phyloP scores from a whole-genome alignment of 31 red algal genomes.

The Pterothamnion heteromorphum region DNA sequence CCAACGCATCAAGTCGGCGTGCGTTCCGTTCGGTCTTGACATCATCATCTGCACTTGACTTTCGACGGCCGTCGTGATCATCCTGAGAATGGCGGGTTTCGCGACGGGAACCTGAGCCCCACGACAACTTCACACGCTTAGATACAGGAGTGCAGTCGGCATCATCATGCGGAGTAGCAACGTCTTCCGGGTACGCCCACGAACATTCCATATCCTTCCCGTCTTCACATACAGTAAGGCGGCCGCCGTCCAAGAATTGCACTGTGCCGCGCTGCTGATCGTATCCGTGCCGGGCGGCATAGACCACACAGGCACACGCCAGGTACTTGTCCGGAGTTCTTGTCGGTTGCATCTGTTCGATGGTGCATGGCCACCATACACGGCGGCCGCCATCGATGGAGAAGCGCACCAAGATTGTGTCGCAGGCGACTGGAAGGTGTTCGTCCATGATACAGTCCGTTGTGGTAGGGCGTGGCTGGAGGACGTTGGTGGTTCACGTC shows the following conservation, averaged over 20 bases:
- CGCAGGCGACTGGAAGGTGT: not conserved
- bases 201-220: not conserved
- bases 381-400: not conserved
- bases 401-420: not conserved
- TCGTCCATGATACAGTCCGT: not conserved
- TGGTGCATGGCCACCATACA: not conserved
- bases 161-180: no score
- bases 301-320: not conserved
- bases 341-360: not conserved
- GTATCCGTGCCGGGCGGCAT: not conserved
- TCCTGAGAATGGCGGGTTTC: not conserved
- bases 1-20: not conserved
- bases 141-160: not conserved
- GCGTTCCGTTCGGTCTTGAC: not conserved
- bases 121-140: not conserved
- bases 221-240: not conserved
- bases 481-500: not conserved
- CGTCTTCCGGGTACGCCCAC: not conserved
- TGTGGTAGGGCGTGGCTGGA: not conserved
- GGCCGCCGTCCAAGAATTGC: not conserved
- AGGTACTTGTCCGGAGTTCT: not conserved
- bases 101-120: not conserved
- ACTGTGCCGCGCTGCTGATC: not conserved
- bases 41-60: not conserved
- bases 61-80: not conserved